A percentile compares a stretch with the other conserved stretches of the same genome.
Conservation (phyloP, 352 stramenopile species). For the Pythium aquatile region DNA sequence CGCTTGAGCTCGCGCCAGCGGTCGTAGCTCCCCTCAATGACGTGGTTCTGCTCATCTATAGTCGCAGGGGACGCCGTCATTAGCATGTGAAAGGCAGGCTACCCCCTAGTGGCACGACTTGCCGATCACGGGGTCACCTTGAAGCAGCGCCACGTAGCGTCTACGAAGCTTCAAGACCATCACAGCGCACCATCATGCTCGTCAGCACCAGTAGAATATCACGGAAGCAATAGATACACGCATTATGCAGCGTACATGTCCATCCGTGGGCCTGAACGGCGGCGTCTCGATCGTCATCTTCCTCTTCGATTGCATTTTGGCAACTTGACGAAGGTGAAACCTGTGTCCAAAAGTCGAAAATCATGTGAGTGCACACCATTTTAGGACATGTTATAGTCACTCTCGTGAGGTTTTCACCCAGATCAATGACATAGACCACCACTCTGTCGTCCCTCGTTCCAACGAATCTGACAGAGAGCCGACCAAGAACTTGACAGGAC, state of each 20-base stretch:
- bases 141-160: conserved; percentile 47
- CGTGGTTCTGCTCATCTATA: conserved; percentile 35
- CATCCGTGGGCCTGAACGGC: conserved; percentile 15
- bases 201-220: not conserved
- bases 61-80: not conserved
- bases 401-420: not conserved
- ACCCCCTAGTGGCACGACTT: not conserved
- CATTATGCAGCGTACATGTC: conserved; percentile 17
- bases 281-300: conserved; percentile 10
- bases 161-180: conserved; percentile 32
- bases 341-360: not conserved
- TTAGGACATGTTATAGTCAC: not conserved
- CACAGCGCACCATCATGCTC: not conserved
- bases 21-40: conserved; percentile 63
- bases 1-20: conserved; percentile 82
- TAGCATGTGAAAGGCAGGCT: not conserved
- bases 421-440: not conserved
- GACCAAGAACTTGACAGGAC: not conserved
- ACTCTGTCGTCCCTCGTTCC: not conserved
- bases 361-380: conserved; percentile 5
- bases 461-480: not conserved
- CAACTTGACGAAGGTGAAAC: not conserved
- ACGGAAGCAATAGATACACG: not conserved
- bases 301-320: not conserved
- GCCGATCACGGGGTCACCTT: conserved; percentile 46